Evolutionary conservation across 2,329 filamentous ascomycete species (phyloP), one percentile per base, ranked within the genome.

Genomic region (Canariomyces notabilis): DNA sequence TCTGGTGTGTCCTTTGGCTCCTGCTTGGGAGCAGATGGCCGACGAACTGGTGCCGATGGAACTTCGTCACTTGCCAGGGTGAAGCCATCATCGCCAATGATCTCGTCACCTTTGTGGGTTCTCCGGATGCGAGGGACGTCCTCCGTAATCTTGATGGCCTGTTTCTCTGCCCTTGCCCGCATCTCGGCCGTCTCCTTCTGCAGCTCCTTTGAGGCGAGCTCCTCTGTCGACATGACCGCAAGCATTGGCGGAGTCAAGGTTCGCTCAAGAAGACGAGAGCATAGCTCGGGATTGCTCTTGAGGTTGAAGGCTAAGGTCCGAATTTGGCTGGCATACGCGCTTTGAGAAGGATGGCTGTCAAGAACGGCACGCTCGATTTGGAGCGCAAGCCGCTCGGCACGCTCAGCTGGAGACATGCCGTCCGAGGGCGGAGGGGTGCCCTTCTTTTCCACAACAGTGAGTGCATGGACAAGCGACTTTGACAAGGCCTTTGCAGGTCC

Each of bases 91-190:
- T 85, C 82, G 51, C 91, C 89, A 14, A 97, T 77, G 14, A 95
- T 67, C 62, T 97, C 93, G 48, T 96, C 90, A 11, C 93, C 93
- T 66, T 97, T 97, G 70, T 97, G 91, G 2, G 91, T 96, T 56
- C 87, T 82, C 58, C 89, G 80, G 46, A 96, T 83, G 3, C 89
- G 82, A 4, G 90, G 86, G 39, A 80, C 76, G 15, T 86, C 81
- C 16, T 87, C 80, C 12, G 88, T 79, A 49, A 91, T 82, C 26
- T 95, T 77, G 37, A 93, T 90, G 37, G 91, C 87, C 64, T 91
- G 87, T 59, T 89, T 87, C 61, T 93, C 87, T 0, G 82, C 81
- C 50, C 81, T 78, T 41, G 87, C 85, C 64, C 86, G 85, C 75
- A 91, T 82, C 57, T 83, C 80, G 14, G 85, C 85, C 19, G 80